Conservation (phyloP, 108 stramenopile genomes). For the Mediolabrus comicus region DNA sequence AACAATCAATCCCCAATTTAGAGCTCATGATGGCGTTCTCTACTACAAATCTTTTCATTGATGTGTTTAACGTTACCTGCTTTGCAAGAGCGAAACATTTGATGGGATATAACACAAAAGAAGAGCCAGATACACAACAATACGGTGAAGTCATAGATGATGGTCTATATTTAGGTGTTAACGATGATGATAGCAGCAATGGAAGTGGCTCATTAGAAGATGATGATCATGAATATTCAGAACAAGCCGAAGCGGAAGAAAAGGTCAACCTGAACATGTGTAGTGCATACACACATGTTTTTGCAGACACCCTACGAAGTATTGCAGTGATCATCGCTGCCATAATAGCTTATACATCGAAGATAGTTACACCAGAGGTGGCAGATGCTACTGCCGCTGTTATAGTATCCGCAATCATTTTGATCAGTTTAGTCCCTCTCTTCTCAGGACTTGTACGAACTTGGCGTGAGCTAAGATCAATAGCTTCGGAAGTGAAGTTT, state of each 20-base stretch:
- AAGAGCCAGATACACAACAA: constrained; percentile 1
- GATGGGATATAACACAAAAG: constrained; percentile 41
- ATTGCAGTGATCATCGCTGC: constrained; percentile 67
- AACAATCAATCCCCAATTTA: constrained; percentile 46
- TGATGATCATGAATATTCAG: neutral
- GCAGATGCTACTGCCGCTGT: constrained; percentile 77
- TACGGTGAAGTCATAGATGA: constrained; percentile 12
- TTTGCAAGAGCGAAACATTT: constrained; percentile 69
- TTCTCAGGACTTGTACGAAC: constrained; percentile 50
- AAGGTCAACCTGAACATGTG: constrained; percentile 75
- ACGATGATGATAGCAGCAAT: constrained; percentile 8
- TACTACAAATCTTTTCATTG: constrained; percentile 55
- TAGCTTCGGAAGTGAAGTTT: constrained; percentile 10
- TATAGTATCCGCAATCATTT: constrained; percentile 66
- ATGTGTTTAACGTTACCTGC: constrained; percentile 71
- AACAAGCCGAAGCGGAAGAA: constrained; percentile 34
- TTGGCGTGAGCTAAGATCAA: constrained; percentile 41
- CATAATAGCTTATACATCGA: constrained; percentile 38
- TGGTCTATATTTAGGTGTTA: constrained; percentile 9
- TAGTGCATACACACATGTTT: constrained; percentile 82
- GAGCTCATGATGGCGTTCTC: constrained; percentile 64
- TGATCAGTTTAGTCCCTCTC: constrained; percentile 58
- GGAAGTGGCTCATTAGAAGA: neutral
- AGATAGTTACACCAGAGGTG: constrained; percentile 54
- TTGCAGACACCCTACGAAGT: constrained; percentile 75